Base-by-base conservation (phyloP, 2,329 filamentous ascomycete genomes). In the Fusarium nelsonii region DNA sequence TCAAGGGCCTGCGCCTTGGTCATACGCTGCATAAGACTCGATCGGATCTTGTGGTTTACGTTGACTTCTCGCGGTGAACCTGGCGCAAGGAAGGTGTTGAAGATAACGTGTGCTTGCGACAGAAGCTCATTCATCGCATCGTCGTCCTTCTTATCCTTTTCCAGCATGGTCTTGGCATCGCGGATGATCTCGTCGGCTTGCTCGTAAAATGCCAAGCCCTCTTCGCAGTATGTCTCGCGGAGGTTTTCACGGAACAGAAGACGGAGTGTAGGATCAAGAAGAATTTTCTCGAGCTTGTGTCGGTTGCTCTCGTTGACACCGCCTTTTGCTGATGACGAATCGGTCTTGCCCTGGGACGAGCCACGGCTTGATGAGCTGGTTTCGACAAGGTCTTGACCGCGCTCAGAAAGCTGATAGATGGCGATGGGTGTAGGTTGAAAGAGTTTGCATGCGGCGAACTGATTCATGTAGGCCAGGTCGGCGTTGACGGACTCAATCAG, bases 21-120 rank as follows among this genome's bases (percentile, higher is more conserved):
- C 96, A 99, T 99, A 53, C 94, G 90, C 23, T 92, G 94, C 4
- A 95, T 94, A 63, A 99, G 85, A 77, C 95, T 96, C 78, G 96
- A 97, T 65, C 95, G 93, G 39, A 99, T 85, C 74, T 93, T 91
- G 78, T 98, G 95, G 77, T 99, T 96, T 74, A 98, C 98, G 81
- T 98, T 98, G 61, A 98, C 87, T 81, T 99, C 95, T 78, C 95
- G 97, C 2, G 95, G 96, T 44, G 95, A 97, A 2, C 96, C 96
- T 4, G 95, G 96, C 0, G 95, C 96, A 69, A 99, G 82, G 82
- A 97, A 99, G n/a, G 95, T 96, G 75, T 98, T 99, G 87, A 98
- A 99, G 68, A 97, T 90, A 73, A 92, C 93, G 81, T 99, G 98
- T 4, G 95, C 94, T 69, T 95, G 93, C 20, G 96, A 96, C 80